Percentiles rank a stretch among this genome's conserved stretches.
Evolutionary conservation across 495 filamentous ascomycete species (phyloP).

Genomic region (Aspergillus incahuasiensis): DNA sequence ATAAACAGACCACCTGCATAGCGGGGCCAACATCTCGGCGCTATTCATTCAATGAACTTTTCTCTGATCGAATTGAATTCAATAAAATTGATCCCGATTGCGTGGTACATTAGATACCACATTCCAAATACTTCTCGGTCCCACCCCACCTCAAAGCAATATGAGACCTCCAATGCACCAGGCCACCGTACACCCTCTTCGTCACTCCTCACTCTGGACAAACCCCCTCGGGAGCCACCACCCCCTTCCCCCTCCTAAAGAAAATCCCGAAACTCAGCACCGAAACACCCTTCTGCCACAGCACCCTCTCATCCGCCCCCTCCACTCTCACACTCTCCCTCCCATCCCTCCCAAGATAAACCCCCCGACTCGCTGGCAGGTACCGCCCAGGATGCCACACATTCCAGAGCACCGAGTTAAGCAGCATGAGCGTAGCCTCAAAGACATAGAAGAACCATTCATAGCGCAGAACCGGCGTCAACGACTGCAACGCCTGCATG

Average conservation of each 20-base stretch:
- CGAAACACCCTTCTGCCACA: neutral
- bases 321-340: slow-evolving; percentile 2
- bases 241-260: neutral
- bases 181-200: too few relatives aligned
- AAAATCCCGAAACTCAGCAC: neutral
- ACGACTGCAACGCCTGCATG: slow-evolving; percentile 16
- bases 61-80: too few relatives aligned
- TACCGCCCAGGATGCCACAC: slow-evolving; percentile 48
- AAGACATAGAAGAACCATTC: slow-evolving; percentile 66
- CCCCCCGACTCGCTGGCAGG: slow-evolving; percentile 49
- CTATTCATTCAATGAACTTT: too few relatives aligned
- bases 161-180: too few relatives aligned
- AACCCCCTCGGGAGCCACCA: neutral
- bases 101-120: too few relatives aligned
- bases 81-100: too few relatives aligned
- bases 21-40: too few relatives aligned
- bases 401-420: slow-evolving; percentile 51
- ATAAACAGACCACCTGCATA: too few relatives aligned
- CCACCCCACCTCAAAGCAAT: too few relatives aligned
- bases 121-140: too few relatives aligned
- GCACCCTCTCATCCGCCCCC: neutral
- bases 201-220: neutral
- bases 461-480: slow-evolving; percentile 49
- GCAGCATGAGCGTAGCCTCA: slow-evolving; percentile 54
- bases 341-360: slow-evolving; percentile 54